phyloP scores from a whole-genome alignment of 2,329 filamentous ascomycete species.

The Sporothrix phasma region DNA sequence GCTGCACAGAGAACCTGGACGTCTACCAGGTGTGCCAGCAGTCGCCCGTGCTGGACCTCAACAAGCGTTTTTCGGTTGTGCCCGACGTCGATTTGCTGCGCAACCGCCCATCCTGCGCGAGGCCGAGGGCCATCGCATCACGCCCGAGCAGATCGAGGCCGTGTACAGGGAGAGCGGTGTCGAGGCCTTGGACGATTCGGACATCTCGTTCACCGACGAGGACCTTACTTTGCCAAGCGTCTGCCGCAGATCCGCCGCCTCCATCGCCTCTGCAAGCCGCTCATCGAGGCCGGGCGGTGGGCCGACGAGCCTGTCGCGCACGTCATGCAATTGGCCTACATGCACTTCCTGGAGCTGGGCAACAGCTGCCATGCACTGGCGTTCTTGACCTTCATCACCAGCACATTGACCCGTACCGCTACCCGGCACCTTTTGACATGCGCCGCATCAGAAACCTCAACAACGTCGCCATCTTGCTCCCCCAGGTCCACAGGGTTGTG shows the following conservation, averaged over 20 bases:
- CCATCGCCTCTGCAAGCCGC: conserved; percentile 31
- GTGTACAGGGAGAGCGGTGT: conserved; percentile 25
- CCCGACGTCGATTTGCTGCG: conserved; percentile 29
- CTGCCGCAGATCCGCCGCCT: conserved; percentile 25
- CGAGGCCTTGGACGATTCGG: conserved; percentile 17
- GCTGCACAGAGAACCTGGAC: conserved; percentile 42
- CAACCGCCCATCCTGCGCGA: conserved; percentile 25
- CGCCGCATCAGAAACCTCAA: conserved; percentile 42
- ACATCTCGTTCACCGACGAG: conserved; percentile 8
- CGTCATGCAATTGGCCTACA: conserved; percentile 35
- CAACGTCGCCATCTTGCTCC: conserved; percentile 34
- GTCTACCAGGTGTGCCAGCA: conserved; percentile 42
- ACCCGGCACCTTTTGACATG: conserved; percentile 40
- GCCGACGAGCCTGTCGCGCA: conserved; percentile 41
- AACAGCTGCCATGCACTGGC: conserved; percentile 37
- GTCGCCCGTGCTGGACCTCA: conserved; percentile 34
- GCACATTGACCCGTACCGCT: conserved; percentile 40
- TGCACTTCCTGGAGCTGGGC: conserved; percentile 34
- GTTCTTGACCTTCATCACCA: conserved; percentile 38
- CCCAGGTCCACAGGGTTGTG: conserved; percentile 20
- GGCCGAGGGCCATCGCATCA: conserved; percentile 20
- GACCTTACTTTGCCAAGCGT: background rate
- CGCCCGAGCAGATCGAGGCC: conserved; percentile 22
- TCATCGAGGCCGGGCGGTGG: conserved; percentile 33
- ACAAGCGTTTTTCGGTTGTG: conserved; percentile 34